Evolutionary conservation across 805 yeast species (phyloP).

Genomic region (Metschnikowia reukaufii): DNA sequence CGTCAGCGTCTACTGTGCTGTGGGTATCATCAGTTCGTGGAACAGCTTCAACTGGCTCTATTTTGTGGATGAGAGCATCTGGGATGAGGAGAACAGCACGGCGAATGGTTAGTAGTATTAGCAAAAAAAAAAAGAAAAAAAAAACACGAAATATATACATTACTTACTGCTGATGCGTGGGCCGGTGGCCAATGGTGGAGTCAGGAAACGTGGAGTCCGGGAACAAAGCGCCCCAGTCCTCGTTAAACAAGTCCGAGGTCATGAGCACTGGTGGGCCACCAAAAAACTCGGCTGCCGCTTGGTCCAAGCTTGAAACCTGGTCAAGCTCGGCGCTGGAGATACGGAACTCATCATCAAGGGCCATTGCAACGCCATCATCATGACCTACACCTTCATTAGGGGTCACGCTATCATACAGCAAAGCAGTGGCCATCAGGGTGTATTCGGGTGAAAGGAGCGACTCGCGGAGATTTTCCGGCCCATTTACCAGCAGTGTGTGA

Average conservation of each 20-base stretch:
- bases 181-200: conserved; percentile 30
- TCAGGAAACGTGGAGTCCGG: conserved; percentile 50
- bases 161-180: conserved; percentile 1
- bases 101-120: neutral
- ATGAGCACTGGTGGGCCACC: conserved; percentile 55
- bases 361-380: neutral
- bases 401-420: neutral
- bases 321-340: conserved; percentile 6
- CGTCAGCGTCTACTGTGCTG: conserved; percentile 79
- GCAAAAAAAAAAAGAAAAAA: too few relatives aligned
- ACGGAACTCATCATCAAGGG: conserved; percentile 5
- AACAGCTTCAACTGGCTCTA: conserved; percentile 85
- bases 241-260: conserved; percentile 48
- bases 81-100: conserved; percentile 34
- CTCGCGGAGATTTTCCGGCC: neutral
- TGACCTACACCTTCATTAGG: neutral
- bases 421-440: neutral
- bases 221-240: conserved; percentile 51
- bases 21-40: conserved; percentile 87
- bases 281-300: conserved; percentile 38
- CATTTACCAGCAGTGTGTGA: too few relatives aligned
- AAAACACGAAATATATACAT: neutral
- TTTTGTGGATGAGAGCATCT: conserved; percentile 74
- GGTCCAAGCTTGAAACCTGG: conserved; percentile 16
- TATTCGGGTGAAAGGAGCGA: neutral